A percentile compares a stretch with the other conserved stretches of the same genome.
Evolutionary conservation across 768 basidiomycete species (phyloP).

Genomic region (Albatrellus ellisii): DNA sequence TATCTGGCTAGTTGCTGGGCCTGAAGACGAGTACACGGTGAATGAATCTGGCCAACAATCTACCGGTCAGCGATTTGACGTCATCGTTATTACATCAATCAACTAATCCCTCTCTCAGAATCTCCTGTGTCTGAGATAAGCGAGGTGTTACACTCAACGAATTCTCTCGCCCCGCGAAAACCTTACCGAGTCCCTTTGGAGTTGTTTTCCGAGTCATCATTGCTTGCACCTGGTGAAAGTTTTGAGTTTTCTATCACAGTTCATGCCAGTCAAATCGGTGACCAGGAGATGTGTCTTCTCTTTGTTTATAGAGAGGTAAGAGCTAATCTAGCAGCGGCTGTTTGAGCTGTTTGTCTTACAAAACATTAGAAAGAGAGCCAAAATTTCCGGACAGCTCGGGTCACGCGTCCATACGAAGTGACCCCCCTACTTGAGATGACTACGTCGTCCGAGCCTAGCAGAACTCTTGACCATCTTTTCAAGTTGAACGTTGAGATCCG

Average conservation of each 20-base stretch:
- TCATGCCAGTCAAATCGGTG: conserved; percentile 35
- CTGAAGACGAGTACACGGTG: conserved; percentile 53
- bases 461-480: conserved; percentile 35
- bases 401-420: conserved; percentile 46
- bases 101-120: neutral
- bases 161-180: conserved; percentile 34
- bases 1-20: conserved; percentile 53
- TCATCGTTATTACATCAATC: neutral
- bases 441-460: conserved; percentile 36
- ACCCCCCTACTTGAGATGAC: conserved; percentile 42
- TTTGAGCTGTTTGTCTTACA: conserved; percentile 20
- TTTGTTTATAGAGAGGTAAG: conserved; percentile 56
- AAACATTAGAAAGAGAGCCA: conserved; percentile 30
- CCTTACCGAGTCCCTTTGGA: conserved; percentile 35
- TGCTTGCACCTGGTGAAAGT: conserved; percentile 34
- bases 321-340: neutral
- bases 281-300: conserved; percentile 42
- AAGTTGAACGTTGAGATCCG: conserved; percentile 40
- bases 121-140: conserved; percentile 11
- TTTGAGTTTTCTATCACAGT: conserved; percentile 38
- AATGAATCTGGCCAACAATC: conserved; percentile 15
- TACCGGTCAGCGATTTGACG: conserved; percentile 11
- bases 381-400: conserved; percentile 44
- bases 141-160: conserved; percentile 34
- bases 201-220: conserved; percentile 13